These are phyloP conservation scores for Clonostachys chloroleuca DNA, from an alignment of 2,329 filamentous ascomycete species.

Conservation along the genomic window DNA sequence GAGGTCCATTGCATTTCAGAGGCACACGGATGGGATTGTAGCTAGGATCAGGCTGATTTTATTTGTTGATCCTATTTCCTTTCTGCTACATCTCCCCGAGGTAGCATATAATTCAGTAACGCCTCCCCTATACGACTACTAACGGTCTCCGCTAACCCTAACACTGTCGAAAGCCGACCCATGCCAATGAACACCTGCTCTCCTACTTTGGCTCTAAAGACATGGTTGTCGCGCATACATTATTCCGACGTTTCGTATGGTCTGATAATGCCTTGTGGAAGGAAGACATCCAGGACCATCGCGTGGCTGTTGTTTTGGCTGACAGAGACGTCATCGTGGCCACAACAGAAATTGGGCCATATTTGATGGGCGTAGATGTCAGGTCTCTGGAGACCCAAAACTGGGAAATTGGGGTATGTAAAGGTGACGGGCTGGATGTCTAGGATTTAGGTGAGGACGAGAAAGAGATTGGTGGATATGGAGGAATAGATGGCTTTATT, in stretches of 20 bases:
- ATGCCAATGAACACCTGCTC: constrained; percentile 53
- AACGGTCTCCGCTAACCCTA: constrained; percentile 7
- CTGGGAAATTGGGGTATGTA: constrained; percentile 17
- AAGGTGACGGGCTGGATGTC: constrained; percentile 37
- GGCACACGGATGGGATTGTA: constrained; percentile 34
- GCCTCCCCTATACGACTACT: neutral
- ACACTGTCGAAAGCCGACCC: constrained; percentile 31
- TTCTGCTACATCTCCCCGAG: constrained; percentile 56
- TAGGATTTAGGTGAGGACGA: too few relatives aligned
- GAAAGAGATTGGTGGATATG: too few relatives aligned
- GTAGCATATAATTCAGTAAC: constrained; percentile 57
- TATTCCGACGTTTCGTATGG: constrained; percentile 58
- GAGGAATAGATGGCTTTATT: too few relatives aligned
- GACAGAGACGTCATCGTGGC: constrained; percentile 51
- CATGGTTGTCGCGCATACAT: constrained; percentile 51
- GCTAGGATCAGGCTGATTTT: constrained; percentile 39
- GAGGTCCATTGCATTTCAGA: constrained; percentile 49
- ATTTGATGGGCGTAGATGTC: constrained; percentile 32
- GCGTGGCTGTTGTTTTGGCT: constrained; percentile 43
- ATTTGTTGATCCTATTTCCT: constrained; percentile 55
- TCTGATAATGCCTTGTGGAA: constrained; percentile 57
- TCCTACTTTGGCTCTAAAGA: constrained; percentile 58
- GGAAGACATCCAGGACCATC: constrained; percentile 37
- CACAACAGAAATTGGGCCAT: constrained; percentile 44
- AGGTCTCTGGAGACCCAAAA: constrained; percentile 7